These are phyloP conservation scores for Cetradonia linearis DNA, from an alignment of 495 filamentous ascomycete species.

Conservation along the genomic window DNA sequence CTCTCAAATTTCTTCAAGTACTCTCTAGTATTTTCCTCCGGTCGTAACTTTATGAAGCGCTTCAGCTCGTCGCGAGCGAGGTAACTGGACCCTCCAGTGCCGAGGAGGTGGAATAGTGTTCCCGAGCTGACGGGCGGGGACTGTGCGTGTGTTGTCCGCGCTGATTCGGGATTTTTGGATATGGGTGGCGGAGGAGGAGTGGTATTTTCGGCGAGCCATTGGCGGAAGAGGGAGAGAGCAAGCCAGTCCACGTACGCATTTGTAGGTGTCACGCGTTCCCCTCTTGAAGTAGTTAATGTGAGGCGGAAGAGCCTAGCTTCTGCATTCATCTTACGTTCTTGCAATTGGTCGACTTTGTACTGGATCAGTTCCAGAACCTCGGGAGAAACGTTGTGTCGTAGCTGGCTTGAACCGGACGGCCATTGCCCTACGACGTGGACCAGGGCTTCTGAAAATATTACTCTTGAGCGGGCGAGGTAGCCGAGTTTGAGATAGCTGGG, in stretches of 20 bases:
- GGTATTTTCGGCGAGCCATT: constrained; percentile 84
- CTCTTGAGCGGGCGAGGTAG: constrained; percentile 69
- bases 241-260: constrained; percentile 83
- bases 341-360: constrained; percentile 78
- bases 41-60: constrained; percentile 64
- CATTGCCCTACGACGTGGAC: constrained; percentile 89
- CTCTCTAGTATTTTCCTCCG: constrained; percentile 60
- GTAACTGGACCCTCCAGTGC: constrained; percentile 51
- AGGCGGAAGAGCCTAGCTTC: constrained; percentile 74
- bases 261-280: constrained; percentile 66
- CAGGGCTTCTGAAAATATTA: constrained; percentile 81
- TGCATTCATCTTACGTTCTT: constrained; percentile 54
- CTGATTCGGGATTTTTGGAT: constrained; percentile 31
- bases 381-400: constrained; percentile 60
- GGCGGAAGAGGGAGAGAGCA: constrained; percentile 70
- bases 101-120: constrained; percentile 62
- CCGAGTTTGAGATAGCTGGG: constrained; percentile 83
- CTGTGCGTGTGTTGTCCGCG: constrained; percentile 22
- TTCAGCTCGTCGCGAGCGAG: constrained; percentile 80
- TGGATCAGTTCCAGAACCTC: constrained; percentile 77
- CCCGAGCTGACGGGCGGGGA: constrained; percentile 34
- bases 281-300: constrained; percentile 63
- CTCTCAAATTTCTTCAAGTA: constrained; percentile 72
- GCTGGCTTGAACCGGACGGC: constrained; percentile 66
- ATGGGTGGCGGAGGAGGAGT: constrained; percentile 51